These are phyloP conservation scores for Diplocarpon rosae DNA, from an alignment of 2,329 filamentous ascomycete species.

Conservation along the genomic window DNA sequence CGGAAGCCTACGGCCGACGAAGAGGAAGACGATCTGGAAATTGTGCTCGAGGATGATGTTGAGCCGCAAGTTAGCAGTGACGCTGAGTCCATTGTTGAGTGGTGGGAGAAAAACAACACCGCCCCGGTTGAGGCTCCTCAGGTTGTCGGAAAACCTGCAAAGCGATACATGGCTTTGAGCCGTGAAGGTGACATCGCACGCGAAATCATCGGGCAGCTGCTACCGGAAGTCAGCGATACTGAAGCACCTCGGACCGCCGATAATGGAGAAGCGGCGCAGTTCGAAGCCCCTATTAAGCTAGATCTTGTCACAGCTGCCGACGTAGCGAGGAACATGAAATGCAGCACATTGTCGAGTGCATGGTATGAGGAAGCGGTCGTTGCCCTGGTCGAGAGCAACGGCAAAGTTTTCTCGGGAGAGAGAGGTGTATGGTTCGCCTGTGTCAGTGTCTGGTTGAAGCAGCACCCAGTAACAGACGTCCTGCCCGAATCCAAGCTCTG, in stretches of 20 bases:
- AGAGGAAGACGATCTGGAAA: not conserved
- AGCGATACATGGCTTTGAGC: constrained; percentile 5
- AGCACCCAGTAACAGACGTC: constrained; percentile 8
- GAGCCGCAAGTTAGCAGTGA: constrained; percentile 6
- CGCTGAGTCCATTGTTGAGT: constrained; percentile 8
- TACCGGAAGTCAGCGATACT: not conserved
- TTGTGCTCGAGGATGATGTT: not conserved
- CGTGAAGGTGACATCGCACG: constrained; percentile 6
- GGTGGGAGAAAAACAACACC: constrained; percentile 3
- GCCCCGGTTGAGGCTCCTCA: not conserved
- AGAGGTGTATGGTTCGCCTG: constrained; percentile 24
- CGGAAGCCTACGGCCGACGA: not conserved
- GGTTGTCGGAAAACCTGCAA: not conserved
- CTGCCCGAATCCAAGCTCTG: constrained; percentile 22
- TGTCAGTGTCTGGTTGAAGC: constrained; percentile 21
- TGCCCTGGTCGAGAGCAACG: constrained; percentile 15
- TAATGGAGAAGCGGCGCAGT: not conserved
- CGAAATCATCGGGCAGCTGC: constrained; percentile 6
- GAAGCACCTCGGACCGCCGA: not conserved
- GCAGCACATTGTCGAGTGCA: constrained; percentile 1
- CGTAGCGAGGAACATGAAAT: not conserved
- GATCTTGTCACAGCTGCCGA: not conserved
- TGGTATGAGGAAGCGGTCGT: constrained; percentile 14
- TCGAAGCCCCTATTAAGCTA: not conserved
- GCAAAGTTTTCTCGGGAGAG: constrained; percentile 22